Evolutionary conservation across 495 filamentous ascomycete species (phyloP), one percentile per base, ranked within the genome.

Genomic region (Hypoxylon cercidicola): DNA sequence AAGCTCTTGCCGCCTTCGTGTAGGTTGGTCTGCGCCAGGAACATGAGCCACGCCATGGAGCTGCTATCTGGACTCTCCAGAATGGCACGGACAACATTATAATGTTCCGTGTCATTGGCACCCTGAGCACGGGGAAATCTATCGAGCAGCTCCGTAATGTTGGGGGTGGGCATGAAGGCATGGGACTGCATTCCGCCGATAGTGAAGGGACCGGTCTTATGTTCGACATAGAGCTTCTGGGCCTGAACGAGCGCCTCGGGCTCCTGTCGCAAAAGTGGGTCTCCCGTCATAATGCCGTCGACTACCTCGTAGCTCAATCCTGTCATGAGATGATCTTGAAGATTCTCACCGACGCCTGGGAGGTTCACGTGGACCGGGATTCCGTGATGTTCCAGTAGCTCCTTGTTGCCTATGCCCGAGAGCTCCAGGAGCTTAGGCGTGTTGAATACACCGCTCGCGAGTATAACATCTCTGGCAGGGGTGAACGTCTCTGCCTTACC

Each of bases 391-490:
- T 57, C n/a, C 0, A 81, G 63, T 19, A 72, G 34, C 6, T 60
- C 51, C 4, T 28, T 41, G 0, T 75, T 66, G 0, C 82, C 81
- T 23, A 85, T 66, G 16, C 81, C 82, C 12, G 77, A 80, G 11
- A 82, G 75, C 75, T 81, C 79, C 19, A 85, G 74, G 1, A 85
- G 71, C 66, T 81, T 78, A 9, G 81, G 81, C 3, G 80, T 75
- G 44, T 80, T 76, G 34, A 82, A 77, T 13, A 79, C 72, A 21
- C 81, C 82, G 28, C 73, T 66, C 7, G 75, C 78, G 0, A 84
- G 55, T 35, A 84, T 78, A 9, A 84, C 76, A 53, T 84, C 81
- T 23, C 64, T 65, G 3, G 45, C 66, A 10, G 82, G 77, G 25
- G 64, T 47, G 40, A 69, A 41, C 6, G 47, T 19, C 39, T 40